Conservation (phyloP, 257 asterid genomes). For the Handroanthus guayacan region DNA sequence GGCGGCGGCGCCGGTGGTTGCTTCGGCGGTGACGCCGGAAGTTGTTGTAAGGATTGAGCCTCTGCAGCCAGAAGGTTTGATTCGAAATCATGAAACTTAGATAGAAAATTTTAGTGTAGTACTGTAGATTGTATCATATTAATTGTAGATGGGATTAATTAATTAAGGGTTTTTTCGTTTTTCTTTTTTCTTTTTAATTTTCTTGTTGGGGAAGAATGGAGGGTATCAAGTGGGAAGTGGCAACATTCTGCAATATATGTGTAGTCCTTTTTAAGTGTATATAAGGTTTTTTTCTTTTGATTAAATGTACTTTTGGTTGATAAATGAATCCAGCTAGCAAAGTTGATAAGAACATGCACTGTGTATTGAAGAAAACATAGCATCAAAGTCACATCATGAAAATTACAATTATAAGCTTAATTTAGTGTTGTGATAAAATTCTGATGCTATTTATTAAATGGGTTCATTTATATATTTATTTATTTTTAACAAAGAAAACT, state of each 20-base stretch:
- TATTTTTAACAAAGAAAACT: background rate
- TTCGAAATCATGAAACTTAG: constrained; percentile 43
- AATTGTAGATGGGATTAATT: constrained; percentile 13
- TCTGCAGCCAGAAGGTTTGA: constrained; percentile 55
- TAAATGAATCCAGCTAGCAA: background rate
- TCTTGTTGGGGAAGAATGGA: background rate
- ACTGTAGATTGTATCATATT: constrained; percentile 31
- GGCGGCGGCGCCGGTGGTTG: background rate
- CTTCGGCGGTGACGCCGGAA: constrained; percentile 23
- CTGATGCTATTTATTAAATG: too few relatives aligned
- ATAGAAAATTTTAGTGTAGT: background rate
- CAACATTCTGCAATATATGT: constrained; percentile 41
- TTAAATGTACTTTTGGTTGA: constrained; percentile 27
- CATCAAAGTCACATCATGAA: constrained; percentile 19
- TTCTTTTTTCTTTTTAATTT: background rate
- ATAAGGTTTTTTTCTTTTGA: constrained; percentile 29
- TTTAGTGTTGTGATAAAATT: background rate
- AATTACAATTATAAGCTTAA: background rate
- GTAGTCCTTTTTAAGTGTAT: constrained; percentile 31
- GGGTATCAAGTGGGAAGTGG: constrained; percentile 42
- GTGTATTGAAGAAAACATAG: background rate
- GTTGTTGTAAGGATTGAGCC: constrained; percentile 49
- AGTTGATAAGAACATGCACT: constrained; percentile 21
- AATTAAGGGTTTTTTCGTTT: background rate
- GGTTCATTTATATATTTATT: too few relatives aligned